These are phyloP conservation scores for Moesziomyces antarcticus DNA, from an alignment of 1,284 basidiomycete species.

Conservation along the genomic window DNA sequence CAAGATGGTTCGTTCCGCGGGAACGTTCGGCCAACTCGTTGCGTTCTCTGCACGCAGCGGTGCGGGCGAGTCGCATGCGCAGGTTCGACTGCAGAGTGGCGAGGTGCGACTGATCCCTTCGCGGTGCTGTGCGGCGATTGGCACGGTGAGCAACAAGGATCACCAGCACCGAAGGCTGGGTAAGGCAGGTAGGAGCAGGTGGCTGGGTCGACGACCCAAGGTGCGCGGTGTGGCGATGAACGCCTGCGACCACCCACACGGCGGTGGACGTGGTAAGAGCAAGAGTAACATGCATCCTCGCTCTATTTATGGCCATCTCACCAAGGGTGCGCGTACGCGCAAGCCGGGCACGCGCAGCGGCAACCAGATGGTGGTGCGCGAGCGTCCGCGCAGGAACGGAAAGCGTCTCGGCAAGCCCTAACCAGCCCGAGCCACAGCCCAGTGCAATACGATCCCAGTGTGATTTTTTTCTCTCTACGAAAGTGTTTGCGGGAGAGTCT, in stretches of 20 bases:
- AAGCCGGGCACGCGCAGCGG: constrained; percentile 85
- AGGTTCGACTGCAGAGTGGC: constrained; percentile 88
- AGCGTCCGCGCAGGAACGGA: constrained; percentile 85
- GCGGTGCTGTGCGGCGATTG: constrained; percentile 87
- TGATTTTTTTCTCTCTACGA: too few species aligned
- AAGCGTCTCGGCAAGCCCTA: constrained; percentile 70
- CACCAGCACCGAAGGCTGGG: constrained; percentile 87
- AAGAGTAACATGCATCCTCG: constrained; percentile 79
- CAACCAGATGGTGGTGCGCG: constrained; percentile 92
- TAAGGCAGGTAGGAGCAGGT: constrained; percentile 89
- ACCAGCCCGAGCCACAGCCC: not conserved
- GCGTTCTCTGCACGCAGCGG: constrained; percentile 54
- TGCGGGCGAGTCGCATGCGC: constrained; percentile 74
- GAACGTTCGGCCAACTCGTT: constrained; percentile 81
- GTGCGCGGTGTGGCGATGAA: constrained; percentile 99
- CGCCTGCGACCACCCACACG: constrained; percentile 94
- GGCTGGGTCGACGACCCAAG: constrained; percentile 86
- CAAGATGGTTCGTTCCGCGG: constrained; percentile 88
- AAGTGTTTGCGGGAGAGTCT: too few species aligned
- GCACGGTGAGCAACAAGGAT: constrained; percentile 89
- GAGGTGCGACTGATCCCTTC: constrained; percentile 88
- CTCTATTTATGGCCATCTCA: constrained; percentile 87
- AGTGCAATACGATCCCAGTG: not conserved
- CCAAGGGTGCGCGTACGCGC: constrained; percentile 90
- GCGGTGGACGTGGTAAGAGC: constrained; percentile 96